phyloP scores from a whole-genome alignment of 2,329 filamentous ascomycete species.

The Penicillium hordei region DNA sequence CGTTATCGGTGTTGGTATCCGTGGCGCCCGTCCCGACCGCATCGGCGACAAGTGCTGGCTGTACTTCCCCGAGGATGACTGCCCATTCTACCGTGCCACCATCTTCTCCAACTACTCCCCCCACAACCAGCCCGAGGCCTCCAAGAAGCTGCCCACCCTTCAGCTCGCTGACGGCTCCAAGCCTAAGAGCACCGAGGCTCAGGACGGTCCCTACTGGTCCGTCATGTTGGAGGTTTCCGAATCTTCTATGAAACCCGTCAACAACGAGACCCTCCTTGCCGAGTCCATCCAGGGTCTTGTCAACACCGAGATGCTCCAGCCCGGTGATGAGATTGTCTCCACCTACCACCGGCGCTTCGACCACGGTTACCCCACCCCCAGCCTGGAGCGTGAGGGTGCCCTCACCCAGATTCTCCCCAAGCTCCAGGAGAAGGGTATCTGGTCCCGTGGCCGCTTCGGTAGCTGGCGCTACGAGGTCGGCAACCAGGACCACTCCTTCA shows the following conservation, averaged over 20 bases:
- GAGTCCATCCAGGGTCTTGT: constrained; percentile 95
- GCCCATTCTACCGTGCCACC: constrained; percentile 98
- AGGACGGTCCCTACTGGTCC: constrained; percentile 97
- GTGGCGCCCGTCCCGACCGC: constrained; percentile 84
- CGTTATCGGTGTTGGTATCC: constrained; percentile 93
- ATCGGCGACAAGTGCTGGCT: constrained; percentile 99
- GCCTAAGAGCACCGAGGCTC: constrained; percentile 67
- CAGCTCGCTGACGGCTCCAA: constrained; percentile 84
- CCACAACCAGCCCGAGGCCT: constrained; percentile 86
- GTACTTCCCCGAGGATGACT: constrained; percentile 99
- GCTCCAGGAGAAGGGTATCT: constrained; percentile 87
- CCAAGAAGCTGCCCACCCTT: constrained; percentile 78
- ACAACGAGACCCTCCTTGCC: constrained; percentile 77
- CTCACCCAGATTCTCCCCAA: constrained; percentile 90
- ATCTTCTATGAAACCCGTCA: constrained; percentile 90
- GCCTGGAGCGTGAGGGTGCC: constrained; percentile 91
- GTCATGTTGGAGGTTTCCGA: constrained; percentile 99
- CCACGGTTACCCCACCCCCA: constrained; percentile 95
- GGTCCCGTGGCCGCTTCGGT: constrained; percentile 93
- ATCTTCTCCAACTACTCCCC: constrained; percentile 99
- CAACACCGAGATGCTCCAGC: constrained; percentile 95
- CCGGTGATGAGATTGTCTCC: constrained; percentile 91
- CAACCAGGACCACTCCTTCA: constrained; percentile 97
- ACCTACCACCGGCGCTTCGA: constrained; percentile 98
- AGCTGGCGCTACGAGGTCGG: constrained; percentile 97